Evolutionary conservation across 2,329 filamentous ascomycete genomes (phyloP).

Genomic region (Lasiodiplodia gonubiensis): DNA sequence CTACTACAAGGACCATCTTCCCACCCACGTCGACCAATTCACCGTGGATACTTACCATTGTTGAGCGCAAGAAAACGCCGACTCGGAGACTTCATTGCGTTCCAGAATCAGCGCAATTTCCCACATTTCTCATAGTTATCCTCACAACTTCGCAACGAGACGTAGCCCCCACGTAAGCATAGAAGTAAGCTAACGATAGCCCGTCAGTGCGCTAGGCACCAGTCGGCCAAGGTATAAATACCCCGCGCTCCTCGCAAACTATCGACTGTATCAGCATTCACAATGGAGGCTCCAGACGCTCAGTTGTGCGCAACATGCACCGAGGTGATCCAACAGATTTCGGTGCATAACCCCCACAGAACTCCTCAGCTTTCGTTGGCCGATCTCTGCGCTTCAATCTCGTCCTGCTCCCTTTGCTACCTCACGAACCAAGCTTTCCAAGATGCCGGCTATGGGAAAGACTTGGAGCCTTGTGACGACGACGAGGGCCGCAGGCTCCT

Average conservation of each 20-base stretch:
- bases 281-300: not conserved
- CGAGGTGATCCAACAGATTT: not conserved
- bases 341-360: not conserved
- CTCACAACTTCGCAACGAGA: no score
- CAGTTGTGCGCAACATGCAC: not conserved
- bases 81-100: no score
- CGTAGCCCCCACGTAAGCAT: no score
- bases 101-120: no score
- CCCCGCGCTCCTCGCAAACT: not conserved
- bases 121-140: no score
- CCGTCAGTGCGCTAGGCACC: constrained; percentile 1
- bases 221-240: not conserved
- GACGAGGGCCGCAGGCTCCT: not conserved
- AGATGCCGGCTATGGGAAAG: not conserved
- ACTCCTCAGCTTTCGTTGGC: not conserved
- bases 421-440: not conserved
- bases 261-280: not conserved
- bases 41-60: no score
- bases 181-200: no score
- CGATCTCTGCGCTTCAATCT: not conserved
- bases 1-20: no score
- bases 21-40: no score
- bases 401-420: constrained; percentile 16
- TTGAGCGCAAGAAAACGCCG: no score
- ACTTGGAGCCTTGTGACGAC: constrained; percentile 2